Percentiles rank a stretch among this genome's conserved stretches.
phyloP scores from a whole-genome alignment of 148 eudicot genomes.

The Pouteria glomerata region DNA sequence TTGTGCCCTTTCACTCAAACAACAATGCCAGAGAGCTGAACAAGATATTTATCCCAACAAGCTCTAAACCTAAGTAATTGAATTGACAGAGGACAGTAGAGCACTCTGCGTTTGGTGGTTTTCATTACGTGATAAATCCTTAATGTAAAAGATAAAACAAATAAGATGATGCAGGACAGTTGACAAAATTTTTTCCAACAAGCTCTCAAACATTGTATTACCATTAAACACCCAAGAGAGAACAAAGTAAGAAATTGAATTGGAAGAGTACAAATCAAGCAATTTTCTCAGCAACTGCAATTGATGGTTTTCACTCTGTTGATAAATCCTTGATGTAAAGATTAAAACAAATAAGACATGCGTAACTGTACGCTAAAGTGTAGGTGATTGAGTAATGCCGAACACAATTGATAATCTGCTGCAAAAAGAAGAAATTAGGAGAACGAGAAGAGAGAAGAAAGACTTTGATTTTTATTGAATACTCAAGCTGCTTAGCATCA shows the following conservation, averaged over 20 bases:
- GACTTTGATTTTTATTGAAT: too few relatives aligned
- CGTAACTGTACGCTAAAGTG: neutral
- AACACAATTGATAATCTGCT: neutral
- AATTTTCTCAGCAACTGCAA: neutral
- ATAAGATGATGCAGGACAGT: too few relatives aligned
- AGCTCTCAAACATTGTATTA: too few relatives aligned
- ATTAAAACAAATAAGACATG: neutral
- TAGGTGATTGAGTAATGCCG: neutral
- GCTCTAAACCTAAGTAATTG: neutral
- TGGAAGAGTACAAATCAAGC: neutral
- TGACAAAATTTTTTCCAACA: too few relatives aligned
- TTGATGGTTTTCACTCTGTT: neutral
- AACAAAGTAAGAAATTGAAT: neutral
- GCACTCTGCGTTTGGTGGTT: too few relatives aligned
- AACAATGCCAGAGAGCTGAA: neutral
- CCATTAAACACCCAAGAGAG: neutral
- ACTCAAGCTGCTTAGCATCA: too few relatives aligned
- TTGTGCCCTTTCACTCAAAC: neutral
- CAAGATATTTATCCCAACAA: neutral
- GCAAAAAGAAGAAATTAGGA: neutral
- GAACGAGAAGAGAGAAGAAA: too few relatives aligned
- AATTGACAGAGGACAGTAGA: too few relatives aligned
- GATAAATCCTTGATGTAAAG: neutral
- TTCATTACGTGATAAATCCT: too few relatives aligned
- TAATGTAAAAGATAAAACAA: too few relatives aligned